These are phyloP conservation scores for Umbilicus rupestris DNA, from an alignment of 164 flowering plant species.

Conservation along the genomic window DNA sequence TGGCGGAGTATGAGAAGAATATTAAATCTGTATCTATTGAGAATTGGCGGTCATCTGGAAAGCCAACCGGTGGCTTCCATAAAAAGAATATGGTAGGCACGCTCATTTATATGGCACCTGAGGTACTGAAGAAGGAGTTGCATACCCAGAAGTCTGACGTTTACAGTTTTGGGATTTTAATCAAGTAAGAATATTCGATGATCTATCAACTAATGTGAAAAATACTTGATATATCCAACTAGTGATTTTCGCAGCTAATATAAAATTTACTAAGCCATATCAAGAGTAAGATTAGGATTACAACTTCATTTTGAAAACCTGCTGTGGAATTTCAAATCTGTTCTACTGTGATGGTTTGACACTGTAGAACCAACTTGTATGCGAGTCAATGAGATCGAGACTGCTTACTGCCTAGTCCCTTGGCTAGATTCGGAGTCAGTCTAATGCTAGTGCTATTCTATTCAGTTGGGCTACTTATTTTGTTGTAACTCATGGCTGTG, in stretches of 20 bases:
- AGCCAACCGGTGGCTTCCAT: conserved; percentile 97
- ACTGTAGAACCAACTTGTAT: background rate
- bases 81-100: conserved; percentile 96
- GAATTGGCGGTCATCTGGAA: conserved; percentile 88
- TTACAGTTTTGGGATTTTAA: conserved; percentile 73
- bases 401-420: background rate
- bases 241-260: background rate
- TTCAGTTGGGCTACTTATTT: background rate
- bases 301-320: background rate
- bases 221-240: background rate
- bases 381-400: background rate
- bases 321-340: background rate
- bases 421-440: background rate
- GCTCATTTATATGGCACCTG: conserved; percentile 94
- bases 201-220: background rate
- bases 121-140: conserved; percentile 64
- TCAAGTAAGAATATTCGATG: conserved; percentile 53
- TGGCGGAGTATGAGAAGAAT: conserved; percentile 68
- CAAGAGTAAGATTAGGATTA: background rate
- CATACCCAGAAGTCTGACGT: conserved; percentile 91
- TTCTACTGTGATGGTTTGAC: background rate
- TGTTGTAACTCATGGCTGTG: background rate
- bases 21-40: conserved; percentile 44
- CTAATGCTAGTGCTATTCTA: background rate
- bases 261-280: background rate